Conservation (phyloP, 208 protist genomes). For the Crithidia thermophila region DNA sequence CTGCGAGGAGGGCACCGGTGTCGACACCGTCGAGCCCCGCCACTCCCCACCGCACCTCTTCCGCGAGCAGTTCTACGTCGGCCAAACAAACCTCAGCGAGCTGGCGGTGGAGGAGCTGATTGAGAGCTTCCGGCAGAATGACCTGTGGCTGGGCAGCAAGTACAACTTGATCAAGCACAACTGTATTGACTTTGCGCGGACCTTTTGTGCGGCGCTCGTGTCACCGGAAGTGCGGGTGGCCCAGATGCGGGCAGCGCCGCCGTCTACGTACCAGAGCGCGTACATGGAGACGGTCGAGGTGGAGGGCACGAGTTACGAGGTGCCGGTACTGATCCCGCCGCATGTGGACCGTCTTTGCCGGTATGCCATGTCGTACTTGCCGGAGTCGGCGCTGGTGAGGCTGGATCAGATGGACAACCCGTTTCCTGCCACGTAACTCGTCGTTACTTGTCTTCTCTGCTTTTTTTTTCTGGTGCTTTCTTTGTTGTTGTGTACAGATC, state of each 20-base stretch:
- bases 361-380: constrained; percentile 29
- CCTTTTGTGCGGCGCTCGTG: constrained; percentile 44
- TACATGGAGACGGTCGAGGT: constrained; percentile 38
- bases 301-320: constrained; percentile 10
- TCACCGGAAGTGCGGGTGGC: constrained; percentile 38
- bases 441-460: neutral
- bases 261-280: constrained; percentile 27
- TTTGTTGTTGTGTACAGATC: neutral
- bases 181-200: constrained; percentile 72
- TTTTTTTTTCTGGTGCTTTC: constrained; percentile 3
- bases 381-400: constrained; percentile 24
- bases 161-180: constrained; percentile 80
- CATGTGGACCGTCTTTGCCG: constrained; percentile 48
- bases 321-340: constrained; percentile 52
- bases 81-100: constrained; percentile 44
- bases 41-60: constrained; percentile 66
- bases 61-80: constrained; percentile 73
- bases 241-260: constrained; percentile 9
- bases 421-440: neutral
- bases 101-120: constrained; percentile 39
- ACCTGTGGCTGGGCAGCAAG: constrained; percentile 40
- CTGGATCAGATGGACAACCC: constrained; percentile 40
- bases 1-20: constrained; percentile 41
- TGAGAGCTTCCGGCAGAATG: constrained; percentile 27
- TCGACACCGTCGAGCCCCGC: constrained; percentile 44